Percentiles rank a stretch among this genome's conserved stretches.
phyloP scores from a whole-genome alignment of 208 protist genomes.

The Trypanosoma cruzi region DNA sequence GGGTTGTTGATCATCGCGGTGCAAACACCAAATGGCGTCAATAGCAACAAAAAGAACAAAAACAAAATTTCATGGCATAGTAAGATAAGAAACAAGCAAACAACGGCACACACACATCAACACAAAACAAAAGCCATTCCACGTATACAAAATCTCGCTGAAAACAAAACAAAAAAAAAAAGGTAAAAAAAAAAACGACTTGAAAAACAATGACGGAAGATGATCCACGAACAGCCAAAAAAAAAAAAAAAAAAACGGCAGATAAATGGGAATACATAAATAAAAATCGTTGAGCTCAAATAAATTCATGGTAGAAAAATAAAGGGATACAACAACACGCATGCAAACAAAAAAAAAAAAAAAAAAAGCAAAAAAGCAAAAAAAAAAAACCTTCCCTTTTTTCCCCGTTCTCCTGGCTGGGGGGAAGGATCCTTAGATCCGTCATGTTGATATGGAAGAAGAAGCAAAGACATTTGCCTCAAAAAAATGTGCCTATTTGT shows the following conservation, averaged over 20 bases:
- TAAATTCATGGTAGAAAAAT: background rate
- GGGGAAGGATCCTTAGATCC: background rate
- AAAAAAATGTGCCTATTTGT: background rate
- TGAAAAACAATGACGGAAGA: too few species aligned
- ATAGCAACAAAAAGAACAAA: background rate
- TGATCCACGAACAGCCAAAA: too few species aligned
- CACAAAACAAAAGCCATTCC: background rate
- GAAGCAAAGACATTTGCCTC: background rate
- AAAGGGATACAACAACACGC: background rate
- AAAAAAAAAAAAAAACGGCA: too few species aligned
- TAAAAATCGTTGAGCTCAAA: too few species aligned
- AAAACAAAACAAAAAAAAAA: too few species aligned
- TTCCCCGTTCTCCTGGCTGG: too few species aligned
- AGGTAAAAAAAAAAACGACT: background rate
- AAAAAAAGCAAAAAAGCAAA: background rate
- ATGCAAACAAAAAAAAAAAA: too few species aligned
- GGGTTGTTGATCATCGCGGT: background rate
- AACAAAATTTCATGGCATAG: too few species aligned
- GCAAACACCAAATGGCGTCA: background rate
- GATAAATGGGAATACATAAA: too few species aligned
- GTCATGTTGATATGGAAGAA: background rate
- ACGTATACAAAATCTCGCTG: background rate
- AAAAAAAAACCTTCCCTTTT: too few species aligned
- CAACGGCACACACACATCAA: background rate
- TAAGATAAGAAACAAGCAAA: background rate